Evolutionary conservation across 805 yeast genomes (phyloP).

Genomic region (Grigorovia transvaalensis): DNA sequence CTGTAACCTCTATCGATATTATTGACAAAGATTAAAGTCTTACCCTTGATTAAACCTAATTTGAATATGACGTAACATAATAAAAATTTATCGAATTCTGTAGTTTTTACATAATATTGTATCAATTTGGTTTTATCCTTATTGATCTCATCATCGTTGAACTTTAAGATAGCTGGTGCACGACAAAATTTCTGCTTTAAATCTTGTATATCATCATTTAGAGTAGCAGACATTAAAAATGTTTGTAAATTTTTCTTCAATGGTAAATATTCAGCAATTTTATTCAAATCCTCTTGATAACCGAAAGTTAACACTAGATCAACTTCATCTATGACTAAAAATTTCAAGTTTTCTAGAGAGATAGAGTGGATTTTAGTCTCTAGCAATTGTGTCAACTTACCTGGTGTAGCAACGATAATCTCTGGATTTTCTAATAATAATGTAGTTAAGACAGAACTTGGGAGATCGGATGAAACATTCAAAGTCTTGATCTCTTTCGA

Average conservation of each 20-base stretch:
- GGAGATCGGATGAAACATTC: slow-evolving; percentile 52
- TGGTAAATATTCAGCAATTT: slow-evolving; percentile 56
- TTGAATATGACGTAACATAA: slow-evolving; percentile 87
- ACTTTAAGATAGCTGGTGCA: slow-evolving; percentile 66
- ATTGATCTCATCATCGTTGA: slow-evolving; percentile 57
- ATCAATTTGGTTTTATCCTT: slow-evolving; percentile 48
- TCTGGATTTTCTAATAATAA: slow-evolving; percentile 68
- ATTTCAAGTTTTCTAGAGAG: slow-evolving; percentile 47
- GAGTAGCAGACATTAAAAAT: slow-evolving; percentile 92
- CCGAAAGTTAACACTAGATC: slow-evolving; percentile 87
- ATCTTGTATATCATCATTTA: slow-evolving; percentile 73
- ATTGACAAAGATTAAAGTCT: slow-evolving; percentile 82
- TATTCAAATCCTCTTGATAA: slow-evolving; percentile 71
- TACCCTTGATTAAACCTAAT: slow-evolving; percentile 78
- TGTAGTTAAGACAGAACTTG: slow-evolving; percentile 62
- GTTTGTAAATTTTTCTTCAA: slow-evolving; percentile 70
- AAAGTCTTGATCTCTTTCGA: slow-evolving; percentile 52
- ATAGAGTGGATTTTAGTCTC: slow-evolving; percentile 38
- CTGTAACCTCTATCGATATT: slow-evolving; percentile 93
- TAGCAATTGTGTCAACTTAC: slow-evolving; percentile 51
- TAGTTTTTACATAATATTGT: slow-evolving; percentile 79
- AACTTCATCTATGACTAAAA: slow-evolving; percentile 87
- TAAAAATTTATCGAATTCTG: slow-evolving; percentile 85
- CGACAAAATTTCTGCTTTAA: slow-evolving; percentile 73
- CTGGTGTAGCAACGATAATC: slow-evolving; percentile 78